Percentiles rank a stretch among this genome's conserved stretches.
Evolutionary conservation across 345 rosid genomes (phyloP).

Genomic region (thale cress (Arabidopsis thaliana)): TAIR10.1 NC_003070.9:7214501-7215000

Average conservation of each 20-base stretch:
- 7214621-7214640: constrained; percentile 56
- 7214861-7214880: constrained; percentile 38
- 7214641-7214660: constrained; percentile 58
- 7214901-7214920: constrained; percentile 43
- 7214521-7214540: constrained; percentile 54
- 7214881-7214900: constrained; percentile 44
- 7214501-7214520: constrained; percentile 51
- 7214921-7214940: constrained; percentile 30
- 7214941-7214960: constrained; percentile 41
- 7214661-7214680: constrained; percentile 66
- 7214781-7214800: background rate
- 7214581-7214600: constrained; percentile 49
- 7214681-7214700: constrained; percentile 95
- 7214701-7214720: constrained; percentile 86
- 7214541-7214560: constrained; percentile 49
- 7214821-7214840: constrained; percentile 31
- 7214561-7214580: constrained; percentile 46
- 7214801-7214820: constrained; percentile 15
- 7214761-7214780: constrained; percentile 62
- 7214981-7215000: constrained; percentile 9
- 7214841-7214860: constrained; percentile 6
- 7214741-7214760: constrained; percentile 68
- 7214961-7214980: constrained; percentile 29
- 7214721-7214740: constrained; percentile 65
- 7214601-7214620: constrained; percentile 50